Evolutionary conservation across 2,329 filamentous ascomycete genomes (phyloP).

Genomic region (Colletotrichum caudatum): DNA sequence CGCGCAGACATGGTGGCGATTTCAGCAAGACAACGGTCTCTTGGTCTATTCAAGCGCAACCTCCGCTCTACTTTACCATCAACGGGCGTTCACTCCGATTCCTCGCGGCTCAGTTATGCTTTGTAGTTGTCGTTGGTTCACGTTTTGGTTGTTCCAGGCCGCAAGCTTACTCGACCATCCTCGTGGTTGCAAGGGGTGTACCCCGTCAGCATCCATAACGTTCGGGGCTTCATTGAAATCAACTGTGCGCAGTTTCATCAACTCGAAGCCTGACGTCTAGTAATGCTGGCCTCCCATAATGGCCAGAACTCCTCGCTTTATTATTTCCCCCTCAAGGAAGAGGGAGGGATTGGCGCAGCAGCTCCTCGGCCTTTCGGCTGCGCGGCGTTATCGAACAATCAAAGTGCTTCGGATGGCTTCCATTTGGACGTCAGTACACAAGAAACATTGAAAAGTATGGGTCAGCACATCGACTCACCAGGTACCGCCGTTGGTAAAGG

Average conservation of each 20-base stretch:
- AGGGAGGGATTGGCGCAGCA: constrained; percentile 27
- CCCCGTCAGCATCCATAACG: not conserved
- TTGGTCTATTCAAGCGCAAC: constrained; percentile 19
- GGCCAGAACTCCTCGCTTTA: constrained; percentile 26
- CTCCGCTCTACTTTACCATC: constrained; percentile 8
- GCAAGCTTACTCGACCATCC: constrained; percentile 20
- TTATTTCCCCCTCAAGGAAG: constrained; percentile 12
- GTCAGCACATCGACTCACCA: constrained; percentile 32
- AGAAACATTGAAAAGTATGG: not conserved
- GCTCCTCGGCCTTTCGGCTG: constrained; percentile 23
- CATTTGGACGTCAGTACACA: constrained; percentile 24
- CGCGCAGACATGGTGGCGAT: not conserved
- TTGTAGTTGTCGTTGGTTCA: constrained; percentile 24
- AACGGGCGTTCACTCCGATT: not conserved
- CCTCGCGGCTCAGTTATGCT: constrained; percentile 19
- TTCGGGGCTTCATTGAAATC: constrained; percentile 15
- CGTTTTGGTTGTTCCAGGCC: not conserved
- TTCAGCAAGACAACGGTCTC: constrained; percentile 7
- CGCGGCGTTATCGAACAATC: constrained; percentile 45
- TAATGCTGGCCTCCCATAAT: constrained; percentile 8
- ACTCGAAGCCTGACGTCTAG: constrained; percentile 34
- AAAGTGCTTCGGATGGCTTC: constrained; percentile 51
- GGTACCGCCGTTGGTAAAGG: constrained; percentile 39
- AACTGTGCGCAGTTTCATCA: constrained; percentile 33
- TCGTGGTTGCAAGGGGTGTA: constrained; percentile 3